phyloP scores from a whole-genome alignment of 768 basidiomycete genomes.

The Amanita pseudoporphyria region DNA sequence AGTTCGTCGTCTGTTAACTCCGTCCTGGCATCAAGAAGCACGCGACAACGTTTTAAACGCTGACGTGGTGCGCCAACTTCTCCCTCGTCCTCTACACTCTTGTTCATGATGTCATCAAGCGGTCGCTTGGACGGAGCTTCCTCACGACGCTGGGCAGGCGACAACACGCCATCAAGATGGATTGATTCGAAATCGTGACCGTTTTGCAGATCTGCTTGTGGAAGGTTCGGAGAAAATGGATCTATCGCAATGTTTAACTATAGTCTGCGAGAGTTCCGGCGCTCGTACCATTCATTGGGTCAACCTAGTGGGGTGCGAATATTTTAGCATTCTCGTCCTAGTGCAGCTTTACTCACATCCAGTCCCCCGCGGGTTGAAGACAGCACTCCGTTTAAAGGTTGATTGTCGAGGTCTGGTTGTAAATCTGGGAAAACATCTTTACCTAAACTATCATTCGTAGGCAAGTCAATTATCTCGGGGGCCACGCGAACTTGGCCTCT shows the following conservation, averaged over 20 bases:
- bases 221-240: neutral
- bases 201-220: neutral
- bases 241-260: neutral
- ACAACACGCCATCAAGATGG: neutral
- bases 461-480: neutral
- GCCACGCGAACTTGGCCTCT: neutral
- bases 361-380: neutral
- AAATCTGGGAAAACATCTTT: neutral
- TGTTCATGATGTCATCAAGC: constrained; percentile 1
- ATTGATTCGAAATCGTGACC: neutral
- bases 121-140: constrained; percentile 10
- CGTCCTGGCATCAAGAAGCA: constrained; percentile 62
- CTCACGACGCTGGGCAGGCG: neutral
- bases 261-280: neutral
- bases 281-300: neutral
- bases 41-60: constrained; percentile 36
- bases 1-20: constrained; percentile 80
- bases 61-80: neutral
- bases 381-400: neutral
- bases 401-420: neutral
- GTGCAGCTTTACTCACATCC: neutral
- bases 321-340: neutral
- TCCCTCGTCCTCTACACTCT: constrained; percentile 15
- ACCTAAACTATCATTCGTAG: neutral
- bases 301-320: neutral